Evolutionary conservation across 352 stramenopile species (phyloP).

Genomic region (Globisporangium middletonii): DNA sequence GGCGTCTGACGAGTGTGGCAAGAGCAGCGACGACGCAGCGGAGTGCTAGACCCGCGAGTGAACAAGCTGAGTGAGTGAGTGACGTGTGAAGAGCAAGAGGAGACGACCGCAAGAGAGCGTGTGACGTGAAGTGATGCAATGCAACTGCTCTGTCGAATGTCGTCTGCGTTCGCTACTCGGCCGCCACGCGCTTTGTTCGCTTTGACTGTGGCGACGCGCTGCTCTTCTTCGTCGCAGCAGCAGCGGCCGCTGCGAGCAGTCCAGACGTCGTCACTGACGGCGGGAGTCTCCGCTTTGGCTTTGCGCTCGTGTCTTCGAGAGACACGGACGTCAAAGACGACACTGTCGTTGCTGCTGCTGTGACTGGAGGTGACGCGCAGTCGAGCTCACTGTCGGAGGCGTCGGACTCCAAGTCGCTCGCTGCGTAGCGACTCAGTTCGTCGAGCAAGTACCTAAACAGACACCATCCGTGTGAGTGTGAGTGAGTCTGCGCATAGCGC

Average conservation of each 20-base stretch:
- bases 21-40: background rate
- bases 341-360: background rate
- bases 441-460: slow-evolving; percentile 26
- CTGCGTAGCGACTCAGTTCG: slow-evolving; percentile 29
- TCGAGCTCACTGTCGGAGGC: slow-evolving; percentile 31
- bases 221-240: too few species aligned
- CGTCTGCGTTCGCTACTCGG: too few species aligned
- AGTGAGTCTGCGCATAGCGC: background rate
- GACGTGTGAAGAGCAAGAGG: too few species aligned
- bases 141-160: too few species aligned
- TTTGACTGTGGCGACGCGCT: too few species aligned
- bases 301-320: background rate
- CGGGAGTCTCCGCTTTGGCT: slow-evolving; percentile 10
- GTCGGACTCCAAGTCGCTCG: slow-evolving; percentile 45
- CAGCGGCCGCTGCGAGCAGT: background rate
- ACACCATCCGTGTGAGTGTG: background rate
- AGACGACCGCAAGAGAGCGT: too few species aligned
- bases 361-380: background rate
- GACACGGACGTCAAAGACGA: background rate
- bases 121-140: too few species aligned
- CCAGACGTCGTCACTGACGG: background rate
- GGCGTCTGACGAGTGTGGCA: background rate
- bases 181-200: too few species aligned
- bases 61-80: too few species aligned
- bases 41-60: too few species aligned